Conservation (phyloP, 2,329 filamentous ascomycete genomes). For the Aureobasidium pullulans region DNA sequence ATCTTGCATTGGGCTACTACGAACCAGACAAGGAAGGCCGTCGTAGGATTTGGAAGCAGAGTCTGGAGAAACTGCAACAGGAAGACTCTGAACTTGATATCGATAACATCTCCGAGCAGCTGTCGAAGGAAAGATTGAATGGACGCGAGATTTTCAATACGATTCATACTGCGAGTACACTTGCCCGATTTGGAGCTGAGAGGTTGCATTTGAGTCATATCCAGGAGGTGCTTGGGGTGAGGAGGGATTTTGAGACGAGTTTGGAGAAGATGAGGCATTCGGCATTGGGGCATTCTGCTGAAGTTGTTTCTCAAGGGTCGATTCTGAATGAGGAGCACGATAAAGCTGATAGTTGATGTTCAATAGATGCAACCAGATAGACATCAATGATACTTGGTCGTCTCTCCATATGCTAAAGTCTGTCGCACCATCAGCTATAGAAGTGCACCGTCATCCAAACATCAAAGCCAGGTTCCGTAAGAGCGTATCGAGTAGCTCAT, state of each 20-base stretch:
- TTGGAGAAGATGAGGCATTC: neutral
- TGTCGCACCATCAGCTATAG: no score
- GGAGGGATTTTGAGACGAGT: neutral
- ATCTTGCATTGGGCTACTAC: neutral
- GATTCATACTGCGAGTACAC: neutral
- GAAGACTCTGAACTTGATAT: neutral
- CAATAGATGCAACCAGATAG: no score
- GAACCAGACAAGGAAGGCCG: neutral
- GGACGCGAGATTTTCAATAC: conserved; percentile 1
- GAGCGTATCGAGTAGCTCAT: no score
- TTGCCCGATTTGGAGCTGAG: neutral
- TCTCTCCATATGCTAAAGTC: no score
- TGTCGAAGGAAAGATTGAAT: neutral
- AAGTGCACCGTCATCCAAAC: no score
- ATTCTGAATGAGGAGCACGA: no score
- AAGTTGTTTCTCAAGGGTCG: no score
- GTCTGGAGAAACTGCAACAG: neutral
- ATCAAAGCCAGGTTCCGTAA: no score
- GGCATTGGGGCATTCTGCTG: neutral
- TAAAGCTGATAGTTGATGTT: no score
- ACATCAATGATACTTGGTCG: no score
- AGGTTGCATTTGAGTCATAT: neutral
- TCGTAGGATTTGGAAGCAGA: neutral
- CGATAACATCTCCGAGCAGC: neutral
- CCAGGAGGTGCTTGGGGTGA: conserved; percentile 10